Conservation (phyloP, 371 early-diverging fungal species). For the Polyrhizophydium stewartii region DNA sequence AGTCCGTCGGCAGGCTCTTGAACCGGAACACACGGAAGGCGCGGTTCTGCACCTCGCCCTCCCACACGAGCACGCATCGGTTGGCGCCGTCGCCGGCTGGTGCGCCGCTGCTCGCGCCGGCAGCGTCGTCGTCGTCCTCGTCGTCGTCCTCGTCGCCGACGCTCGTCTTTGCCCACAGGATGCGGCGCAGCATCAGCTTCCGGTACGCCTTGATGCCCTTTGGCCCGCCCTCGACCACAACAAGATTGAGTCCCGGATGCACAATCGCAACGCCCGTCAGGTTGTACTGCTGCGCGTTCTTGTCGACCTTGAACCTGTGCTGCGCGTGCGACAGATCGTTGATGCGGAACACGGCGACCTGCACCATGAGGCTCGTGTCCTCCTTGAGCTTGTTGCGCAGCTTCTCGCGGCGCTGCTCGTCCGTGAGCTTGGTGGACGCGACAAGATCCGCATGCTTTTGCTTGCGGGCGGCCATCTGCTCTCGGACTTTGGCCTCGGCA, state of each 20-base stretch:
- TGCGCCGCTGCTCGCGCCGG: constrained; percentile 23
- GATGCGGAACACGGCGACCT: constrained; percentile 83
- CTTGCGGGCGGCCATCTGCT: constrained; percentile 80
- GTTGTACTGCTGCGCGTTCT: constrained; percentile 79
- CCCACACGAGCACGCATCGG: constrained; percentile 87
- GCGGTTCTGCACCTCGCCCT: constrained; percentile 75
- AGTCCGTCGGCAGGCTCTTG: constrained; percentile 70
- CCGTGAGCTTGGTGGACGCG: constrained; percentile 77
- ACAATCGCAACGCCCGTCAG: constrained; percentile 80
- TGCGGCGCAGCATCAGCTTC: constrained; percentile 91
- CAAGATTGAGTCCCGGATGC: constrained; percentile 67
- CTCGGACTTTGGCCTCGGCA: constrained; percentile 83
- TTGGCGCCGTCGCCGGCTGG: constrained; percentile 44
- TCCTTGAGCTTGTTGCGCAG: constrained; percentile 63
- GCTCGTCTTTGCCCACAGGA: constrained; percentile 78
- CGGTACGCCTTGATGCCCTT: constrained; percentile 88
- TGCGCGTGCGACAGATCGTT: constrained; percentile 71
- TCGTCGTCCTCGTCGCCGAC: constrained; percentile 22
- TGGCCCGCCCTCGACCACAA: constrained; percentile 92
- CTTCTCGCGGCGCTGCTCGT: constrained; percentile 81
- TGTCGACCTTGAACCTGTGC: constrained; percentile 82
- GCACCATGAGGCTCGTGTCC: constrained; percentile 61
- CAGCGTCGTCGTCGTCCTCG: constrained; percentile 38
- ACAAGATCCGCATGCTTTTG: constrained; percentile 75
- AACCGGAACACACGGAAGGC: constrained; percentile 75